phyloP scores from a whole-genome alignment of 805 yeast species.

The Schwanniomyces polymorphus region DNA sequence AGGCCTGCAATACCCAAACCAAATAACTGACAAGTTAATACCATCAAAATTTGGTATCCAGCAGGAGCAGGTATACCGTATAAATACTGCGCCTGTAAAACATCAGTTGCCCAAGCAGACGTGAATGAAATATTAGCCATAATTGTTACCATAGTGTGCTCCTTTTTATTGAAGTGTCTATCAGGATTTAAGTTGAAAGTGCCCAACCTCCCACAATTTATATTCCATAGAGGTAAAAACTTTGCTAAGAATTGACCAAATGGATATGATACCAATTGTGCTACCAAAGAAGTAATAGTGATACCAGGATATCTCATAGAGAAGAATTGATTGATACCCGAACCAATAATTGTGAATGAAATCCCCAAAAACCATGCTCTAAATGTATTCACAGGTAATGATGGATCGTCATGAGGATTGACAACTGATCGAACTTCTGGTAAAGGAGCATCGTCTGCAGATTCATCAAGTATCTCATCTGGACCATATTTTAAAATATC shows the following conservation, averaged over 20 bases:
- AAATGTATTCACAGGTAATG: constrained; percentile 17
- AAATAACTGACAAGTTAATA: constrained; percentile 55
- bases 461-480: not conserved
- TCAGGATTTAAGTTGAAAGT: constrained; percentile 18
- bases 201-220: constrained; percentile 18
- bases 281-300: constrained; percentile 22
- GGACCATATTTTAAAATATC: not conserved
- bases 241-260: constrained; percentile 17
- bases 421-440: constrained; percentile 25
- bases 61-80: constrained; percentile 23
- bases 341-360: constrained; percentile 20
- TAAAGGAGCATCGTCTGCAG: constrained; percentile 15
- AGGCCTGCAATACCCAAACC: constrained; percentile 71
- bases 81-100: constrained; percentile 52
- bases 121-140: not conserved
- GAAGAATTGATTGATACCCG: constrained; percentile 26
- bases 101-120: constrained; percentile 57
- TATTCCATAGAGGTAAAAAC: constrained; percentile 15
- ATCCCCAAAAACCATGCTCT: constrained; percentile 19
- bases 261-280: constrained; percentile 23
- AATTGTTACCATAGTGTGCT: constrained; percentile 18
- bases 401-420: constrained; percentile 13
- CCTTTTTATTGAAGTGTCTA: constrained; percentile 18
- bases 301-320: constrained; percentile 24
- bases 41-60: not conserved